phyloP scores from a whole-genome alignment of 1,284 basidiomycete genomes.

The Sanguinoderma infundibulare region DNA sequence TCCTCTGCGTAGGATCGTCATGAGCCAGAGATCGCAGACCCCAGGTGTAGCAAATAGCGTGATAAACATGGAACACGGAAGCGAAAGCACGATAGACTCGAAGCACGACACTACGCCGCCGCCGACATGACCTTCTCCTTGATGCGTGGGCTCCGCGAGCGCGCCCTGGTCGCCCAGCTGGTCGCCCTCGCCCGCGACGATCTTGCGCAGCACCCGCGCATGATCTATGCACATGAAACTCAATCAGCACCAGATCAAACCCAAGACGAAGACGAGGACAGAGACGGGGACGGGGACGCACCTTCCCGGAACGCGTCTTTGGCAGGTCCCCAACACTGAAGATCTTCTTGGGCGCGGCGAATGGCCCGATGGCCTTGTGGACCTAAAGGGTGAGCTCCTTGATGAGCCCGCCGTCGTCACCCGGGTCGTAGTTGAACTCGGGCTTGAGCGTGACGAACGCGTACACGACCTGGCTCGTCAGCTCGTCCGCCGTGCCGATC shows the following conservation, averaged over 20 bases:
- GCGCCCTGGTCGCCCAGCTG: conserved; percentile 93
- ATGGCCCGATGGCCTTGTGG: conserved; percentile 94
- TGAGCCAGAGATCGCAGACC: not conserved
- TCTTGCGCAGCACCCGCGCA: conserved; percentile 97
- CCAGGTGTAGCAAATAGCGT: not conserved
- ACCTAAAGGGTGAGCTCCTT: conserved; percentile 96
- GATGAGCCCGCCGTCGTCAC: conserved; percentile 70
- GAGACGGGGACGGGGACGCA: conserved; percentile 40
- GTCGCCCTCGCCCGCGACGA: conserved; percentile 92
- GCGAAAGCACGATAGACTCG: not conserved
- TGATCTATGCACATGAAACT: too few species aligned
- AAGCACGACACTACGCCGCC: not conserved
- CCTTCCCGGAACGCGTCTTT: conserved; percentile 97
- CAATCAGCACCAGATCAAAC: not conserved
- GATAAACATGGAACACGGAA: not conserved
- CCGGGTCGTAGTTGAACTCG: conserved; percentile 79
- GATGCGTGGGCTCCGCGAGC: conserved; percentile 84
- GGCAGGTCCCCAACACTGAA: conserved; percentile 88
- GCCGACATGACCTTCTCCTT: conserved; percentile 68
- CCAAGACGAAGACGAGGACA: too few species aligned
- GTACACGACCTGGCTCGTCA: conserved; percentile 87
- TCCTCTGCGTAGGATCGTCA: not conserved
- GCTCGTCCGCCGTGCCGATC: conserved; percentile 87
- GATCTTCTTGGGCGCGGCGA: conserved; percentile 94
- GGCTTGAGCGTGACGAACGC: conserved; percentile 85